Evolutionary conservation across 495 filamentous ascomycete species (phyloP), one percentile per base, ranked within the genome.

Genomic region (Annulohypoxylon stygium): DNA sequence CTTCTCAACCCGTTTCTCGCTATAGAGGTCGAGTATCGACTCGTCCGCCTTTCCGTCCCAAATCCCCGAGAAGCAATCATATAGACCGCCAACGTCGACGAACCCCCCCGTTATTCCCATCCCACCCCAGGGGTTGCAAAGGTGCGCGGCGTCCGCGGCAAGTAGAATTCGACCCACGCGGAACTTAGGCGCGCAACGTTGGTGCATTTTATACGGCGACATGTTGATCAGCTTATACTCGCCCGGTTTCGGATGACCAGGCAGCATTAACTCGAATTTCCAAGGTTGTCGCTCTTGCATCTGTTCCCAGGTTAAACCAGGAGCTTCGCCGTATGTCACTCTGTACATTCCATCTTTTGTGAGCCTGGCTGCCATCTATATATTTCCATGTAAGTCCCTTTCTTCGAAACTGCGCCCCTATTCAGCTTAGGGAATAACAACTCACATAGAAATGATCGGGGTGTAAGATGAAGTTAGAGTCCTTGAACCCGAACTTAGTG

Each of bases 21-120:
- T 83, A 74, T 90, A 91, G 57, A 86, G 76, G 45, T 88, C 85
- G 10, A 91, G 74, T 50, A 91, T 89, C n/a, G 74, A 76, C 48
- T 88, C 87, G 65, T 87, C 86, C 1, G 87, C 85, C 34, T 81
- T 78, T 1, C 83, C 84, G n/a, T 85, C 81, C 75, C 85, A 84
- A 37, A 91, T 86, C 1, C 87, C 88, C 23, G 81, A 77, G 2
- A 91, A 79, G 55, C 86, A 86, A 64, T 91, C 88, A 59, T 81
- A 87, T n/a, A 91, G 81, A 1, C 84, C 84, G 25, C 87, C 87
- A 1, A 90, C 81, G 62, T 91, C 89, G 11, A 86, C 88, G 26
- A 91, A 85, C 0, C 89, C 89, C 10, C 88, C 88, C 0, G 88
- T 90, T 50, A 91, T 84, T 2, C 89, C 89, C 43, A 90, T 78